Percentiles rank a stretch among this genome's conserved stretches.
Evolutionary conservation across 495 filamentous ascomycete species (phyloP).

Genomic region (Glonium stellatum): DNA sequence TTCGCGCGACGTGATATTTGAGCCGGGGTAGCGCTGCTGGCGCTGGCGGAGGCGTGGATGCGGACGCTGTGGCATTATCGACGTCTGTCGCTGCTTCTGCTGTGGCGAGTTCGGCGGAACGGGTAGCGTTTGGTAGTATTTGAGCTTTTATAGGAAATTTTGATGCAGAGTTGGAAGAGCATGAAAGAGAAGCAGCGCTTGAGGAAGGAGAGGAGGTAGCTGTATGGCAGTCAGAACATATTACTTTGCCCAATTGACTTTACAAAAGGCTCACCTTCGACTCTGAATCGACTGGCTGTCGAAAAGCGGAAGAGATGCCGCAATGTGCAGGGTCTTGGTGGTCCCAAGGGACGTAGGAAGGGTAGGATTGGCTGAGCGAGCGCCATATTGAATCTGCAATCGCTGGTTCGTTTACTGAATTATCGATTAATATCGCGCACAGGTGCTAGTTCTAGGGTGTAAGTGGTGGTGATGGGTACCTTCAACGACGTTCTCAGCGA

Average conservation of each 20-base stretch:
- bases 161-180: conserved; percentile 8
- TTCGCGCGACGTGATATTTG: conserved; percentile 65
- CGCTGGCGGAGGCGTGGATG: conserved; percentile 3
- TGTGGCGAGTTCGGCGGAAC: conserved; percentile 15
- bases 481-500: background rate
- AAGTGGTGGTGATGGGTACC: background rate
- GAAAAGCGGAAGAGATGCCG: conserved; percentile 34
- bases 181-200: conserved; percentile 7
- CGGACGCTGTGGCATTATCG: conserved; percentile 13
- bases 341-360: conserved; percentile 33
- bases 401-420: background rate
- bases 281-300: conserved; percentile 21
- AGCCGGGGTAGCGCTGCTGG: conserved; percentile 38
- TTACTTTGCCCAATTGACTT: background rate
- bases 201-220: conserved; percentile 1
- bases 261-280: conserved; percentile 18
- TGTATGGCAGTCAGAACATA: conserved; percentile 6
- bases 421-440: background rate
- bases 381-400: conserved; percentile 21
- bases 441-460: background rate
- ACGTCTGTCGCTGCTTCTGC: conserved; percentile 24
- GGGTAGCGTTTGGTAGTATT: conserved; percentile 7
- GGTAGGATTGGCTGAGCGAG: conserved; percentile 23
- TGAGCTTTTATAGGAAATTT: conserved; percentile 26
- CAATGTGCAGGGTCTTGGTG: conserved; percentile 24